Evolutionary conservation across 139 green algal species (phyloP).

Genomic region (Auxenochlorella pyrenoidosa): DNA sequence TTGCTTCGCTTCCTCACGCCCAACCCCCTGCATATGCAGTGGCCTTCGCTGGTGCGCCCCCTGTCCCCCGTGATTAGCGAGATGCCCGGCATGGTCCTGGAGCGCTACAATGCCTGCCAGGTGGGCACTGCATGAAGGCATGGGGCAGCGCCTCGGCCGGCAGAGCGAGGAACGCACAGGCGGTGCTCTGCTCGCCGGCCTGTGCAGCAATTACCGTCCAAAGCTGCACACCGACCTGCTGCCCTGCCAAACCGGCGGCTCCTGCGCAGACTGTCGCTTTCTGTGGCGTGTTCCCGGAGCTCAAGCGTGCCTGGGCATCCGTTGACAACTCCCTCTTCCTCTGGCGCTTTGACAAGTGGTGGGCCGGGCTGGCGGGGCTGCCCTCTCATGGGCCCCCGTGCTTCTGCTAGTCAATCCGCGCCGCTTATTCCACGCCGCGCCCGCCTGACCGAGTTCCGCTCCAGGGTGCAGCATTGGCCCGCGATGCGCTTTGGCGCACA

Average conservation of each 20-base stretch:
- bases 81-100: constrained; percentile 82
- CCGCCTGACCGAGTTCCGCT: too few relatives aligned
- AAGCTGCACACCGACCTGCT: not conserved
- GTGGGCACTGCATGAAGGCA: not conserved
- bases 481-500: not conserved
- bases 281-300: constrained; percentile 89
- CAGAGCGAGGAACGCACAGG: not conserved
- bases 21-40: constrained; percentile 61
- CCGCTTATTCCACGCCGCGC: not conserved
- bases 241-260: not conserved
- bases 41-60: constrained; percentile 74
- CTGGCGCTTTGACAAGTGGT: constrained; percentile 89
- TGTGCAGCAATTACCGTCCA: not conserved
- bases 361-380: not conserved
- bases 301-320: constrained; percentile 89
- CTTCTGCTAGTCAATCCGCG: too few relatives aligned
- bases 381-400: too few relatives aligned
- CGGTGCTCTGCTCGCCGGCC: not conserved
- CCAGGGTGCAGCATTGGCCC: not conserved
- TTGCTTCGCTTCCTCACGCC: not conserved
- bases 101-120: constrained; percentile 83
- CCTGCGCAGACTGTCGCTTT: constrained; percentile 79
- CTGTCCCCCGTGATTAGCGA: constrained; percentile 68
- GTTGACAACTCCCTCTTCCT: constrained; percentile 94
- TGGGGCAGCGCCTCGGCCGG: not conserved